phyloP scores from a whole-genome alignment of 768 basidiomycete species.

The Kwoniella dendrophila region DNA sequence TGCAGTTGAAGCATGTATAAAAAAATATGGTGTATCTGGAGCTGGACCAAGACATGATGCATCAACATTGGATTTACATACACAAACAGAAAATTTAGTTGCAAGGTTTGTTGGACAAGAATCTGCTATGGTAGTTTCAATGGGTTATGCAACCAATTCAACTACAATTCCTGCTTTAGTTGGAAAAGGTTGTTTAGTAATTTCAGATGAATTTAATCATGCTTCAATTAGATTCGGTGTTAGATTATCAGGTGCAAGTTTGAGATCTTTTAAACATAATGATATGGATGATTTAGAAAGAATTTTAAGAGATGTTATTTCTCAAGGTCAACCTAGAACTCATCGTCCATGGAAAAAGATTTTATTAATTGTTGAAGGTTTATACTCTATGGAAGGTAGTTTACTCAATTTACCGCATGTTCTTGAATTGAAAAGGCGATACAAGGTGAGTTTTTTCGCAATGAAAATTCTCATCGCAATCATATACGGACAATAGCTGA shows the following conservation, averaged over 20 bases:
- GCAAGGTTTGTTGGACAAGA: conserved; percentile 88
- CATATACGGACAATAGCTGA: background rate
- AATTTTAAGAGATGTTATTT: conserved; percentile 83
- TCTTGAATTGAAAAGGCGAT: conserved; percentile 84
- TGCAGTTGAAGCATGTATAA: conserved; percentile 81
- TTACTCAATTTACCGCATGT: conserved; percentile 79
- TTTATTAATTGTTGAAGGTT: conserved; percentile 85
- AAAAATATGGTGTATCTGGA: conserved; percentile 75
- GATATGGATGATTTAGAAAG: conserved; percentile 80
- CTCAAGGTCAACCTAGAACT: conserved; percentile 95
- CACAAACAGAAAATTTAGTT: conserved; percentile 78
- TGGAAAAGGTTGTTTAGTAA: conserved; percentile 85
- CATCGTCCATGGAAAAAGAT: conserved; percentile 99
- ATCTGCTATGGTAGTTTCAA: conserved; percentile 84
- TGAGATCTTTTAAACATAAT: conserved; percentile 96
- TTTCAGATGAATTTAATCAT: conserved; percentile 97
- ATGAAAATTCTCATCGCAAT: no score
- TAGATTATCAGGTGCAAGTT: conserved; percentile 80
- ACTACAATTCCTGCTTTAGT: conserved; percentile 90
- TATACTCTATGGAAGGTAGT: conserved; percentile 99
- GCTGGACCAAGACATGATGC: conserved; percentile 79
- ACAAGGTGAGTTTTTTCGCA: conserved; percentile 91
- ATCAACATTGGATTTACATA: conserved; percentile 83
- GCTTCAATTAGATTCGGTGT: conserved; percentile 92
- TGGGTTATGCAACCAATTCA: conserved; percentile 62